Evolutionary conservation across 352 stramenopile species (phyloP), one percentile per base, ranked within the genome.

Genomic region (Pythium apleroticum): DNA sequence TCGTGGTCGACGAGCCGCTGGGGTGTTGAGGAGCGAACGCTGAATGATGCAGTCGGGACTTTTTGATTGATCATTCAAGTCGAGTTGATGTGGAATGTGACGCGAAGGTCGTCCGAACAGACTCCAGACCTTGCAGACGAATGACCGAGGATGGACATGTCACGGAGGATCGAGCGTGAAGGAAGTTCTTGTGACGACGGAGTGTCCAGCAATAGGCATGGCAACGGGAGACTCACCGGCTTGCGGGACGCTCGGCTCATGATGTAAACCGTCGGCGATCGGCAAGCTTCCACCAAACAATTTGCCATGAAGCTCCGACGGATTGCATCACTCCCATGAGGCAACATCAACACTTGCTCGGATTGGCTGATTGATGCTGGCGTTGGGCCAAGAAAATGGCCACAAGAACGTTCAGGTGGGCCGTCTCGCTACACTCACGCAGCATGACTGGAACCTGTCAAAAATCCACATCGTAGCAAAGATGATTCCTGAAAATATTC

Each of bases 61-160:
- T 53, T 31, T 50, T 63, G 67, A 69, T 73, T 73, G 66, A 68
- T 68, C 66, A 73, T 69, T 65, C 66, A 71, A 25, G 41, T 28
- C 20, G 27, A 20, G 0, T 33, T 48, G 46, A 15, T 55, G 15
- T 49, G 19, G 33, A 30, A 72, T 22, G 66, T 74, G 30, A 43
- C 58, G 14, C 68, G 68, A 74, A 74, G 43, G 68, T 74, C 45
- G 61, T 56, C 22, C 27, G 59, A 72, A 67, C 19, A 48, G 22
- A 20, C 9, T 53, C 3, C 10, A 1, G 46, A 28, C 5, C 2
- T 28, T 30, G 25, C 19, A 57, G 28, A 57, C 28, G 52, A 39
- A 60, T 49, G n/a, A 33, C n/a, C 43, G 43, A 53, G 11, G n/a
- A 15, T 28, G 46, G 46, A 53, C 22, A 53, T 53, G 46, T 33